Evolutionary conservation across 2,329 filamentous ascomycete genomes (phyloP), one percentile per base, ranked within the genome.

Genomic region (Alternaria alternata): DNA sequence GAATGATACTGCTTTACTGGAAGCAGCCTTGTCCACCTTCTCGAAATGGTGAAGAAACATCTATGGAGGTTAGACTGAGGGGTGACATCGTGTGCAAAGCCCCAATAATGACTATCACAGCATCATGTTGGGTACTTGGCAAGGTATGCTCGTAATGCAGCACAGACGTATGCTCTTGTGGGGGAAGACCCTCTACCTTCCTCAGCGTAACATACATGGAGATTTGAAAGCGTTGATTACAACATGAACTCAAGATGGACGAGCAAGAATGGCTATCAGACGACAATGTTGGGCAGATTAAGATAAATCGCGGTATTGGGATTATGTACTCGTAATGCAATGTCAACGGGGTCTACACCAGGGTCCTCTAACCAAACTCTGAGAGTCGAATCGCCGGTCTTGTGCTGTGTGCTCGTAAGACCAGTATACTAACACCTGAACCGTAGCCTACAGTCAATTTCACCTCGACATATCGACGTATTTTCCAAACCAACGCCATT

Each of bases 401-500:
- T 26, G 6, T 26, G 24, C 24, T 26, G 24, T 26, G 6, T 26
- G 24, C 24, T 26, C 0, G 6, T 26, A 26, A 26, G 7, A 26
- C 24, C 24, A 26, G 7, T 7, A 26, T 26, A 26, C 22, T 24
- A 7, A 6, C 22, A 24, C 22, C 0, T 24, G 22, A 24, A 24
- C 6, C 9, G 11, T 30, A 3, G 5, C 28, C 3, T 11, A 11
- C 28, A 30, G 2, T 14, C 18, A 22, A 3, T 11, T 22, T 22
- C 39, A 41, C 39, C 1, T 41, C 5, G 0, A 4, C 5, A 5
- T 7, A 3, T 5, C 22, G 39, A 41, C 39, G 18, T 20, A n/a
- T 26, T 3, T 36, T 20, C 36, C 38, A 42, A 28, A 7, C 47
- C 32, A 58, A 51, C 46, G 32, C 57, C 36, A 28, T 44, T 51